These are phyloP conservation scores for Cercospora sp. DNA, from an alignment of 2,329 filamentous ascomycete species.

Conservation along the genomic window DNA sequence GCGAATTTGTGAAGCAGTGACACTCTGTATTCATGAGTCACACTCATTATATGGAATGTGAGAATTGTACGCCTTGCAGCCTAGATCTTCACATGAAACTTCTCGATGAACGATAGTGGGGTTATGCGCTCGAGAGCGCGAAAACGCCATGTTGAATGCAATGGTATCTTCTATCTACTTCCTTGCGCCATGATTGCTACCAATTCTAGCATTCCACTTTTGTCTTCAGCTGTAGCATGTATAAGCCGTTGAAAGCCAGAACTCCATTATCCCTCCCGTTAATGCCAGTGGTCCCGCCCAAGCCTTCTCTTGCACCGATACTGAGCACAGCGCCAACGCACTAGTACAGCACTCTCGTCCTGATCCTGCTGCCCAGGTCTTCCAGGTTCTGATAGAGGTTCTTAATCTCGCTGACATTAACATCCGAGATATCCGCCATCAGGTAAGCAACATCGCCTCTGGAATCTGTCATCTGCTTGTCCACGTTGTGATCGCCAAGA, in stretches of 20 bases:
- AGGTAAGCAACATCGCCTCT: constrained; percentile 92
- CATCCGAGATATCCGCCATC: constrained; percentile 94
- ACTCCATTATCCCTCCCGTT: neutral
- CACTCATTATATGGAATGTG: too few relatives aligned
- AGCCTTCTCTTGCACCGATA: neutral
- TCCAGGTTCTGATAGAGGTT: constrained; percentile 83
- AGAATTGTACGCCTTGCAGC: too few relatives aligned
- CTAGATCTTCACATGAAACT: neutral
- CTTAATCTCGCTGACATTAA: constrained; percentile 78
- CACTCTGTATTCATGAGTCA: too few relatives aligned
- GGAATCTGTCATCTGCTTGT: constrained; percentile 97
- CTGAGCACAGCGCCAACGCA: neutral
- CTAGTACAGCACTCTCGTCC: constrained; percentile 52
- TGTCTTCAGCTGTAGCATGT: neutral
- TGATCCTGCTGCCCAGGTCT: constrained; percentile 57
- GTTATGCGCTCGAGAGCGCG: neutral
- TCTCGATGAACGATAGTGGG: neutral
- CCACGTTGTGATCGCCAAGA: constrained; percentile 91
- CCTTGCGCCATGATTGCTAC: neutral
- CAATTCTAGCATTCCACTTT: neutral
- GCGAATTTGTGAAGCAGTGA: neutral
- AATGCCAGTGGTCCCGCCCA: neutral
- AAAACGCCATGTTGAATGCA: constrained; percentile 26
- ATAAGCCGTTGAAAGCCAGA: neutral
- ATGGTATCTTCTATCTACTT: constrained; percentile 16